Evolutionary conservation across 257 asterid species (phyloP), one percentile per base, ranked within the genome.

Genomic region (Salvia miltiorrhiza): DNA sequence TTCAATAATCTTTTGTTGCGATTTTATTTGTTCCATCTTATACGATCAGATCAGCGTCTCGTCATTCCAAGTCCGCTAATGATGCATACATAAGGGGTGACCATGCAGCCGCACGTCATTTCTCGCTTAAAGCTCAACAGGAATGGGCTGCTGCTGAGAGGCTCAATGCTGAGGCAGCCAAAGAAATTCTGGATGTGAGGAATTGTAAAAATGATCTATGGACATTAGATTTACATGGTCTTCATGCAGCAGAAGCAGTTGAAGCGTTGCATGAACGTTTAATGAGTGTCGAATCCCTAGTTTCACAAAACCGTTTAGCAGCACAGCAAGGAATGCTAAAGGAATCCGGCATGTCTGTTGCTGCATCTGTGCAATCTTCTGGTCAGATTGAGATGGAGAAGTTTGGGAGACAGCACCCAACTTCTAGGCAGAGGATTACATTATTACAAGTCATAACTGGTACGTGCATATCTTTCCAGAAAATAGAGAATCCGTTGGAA

Each of bases 201-300:
- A 93, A 93, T 69, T 20, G 67, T 61, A 71, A 79, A 60, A 93
- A 87, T 79, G 96, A 93, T 76, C 21, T 33, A 23, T 88, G 96
- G 95, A 87, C 88, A 65, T 61, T 93, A 81, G 99, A 93, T 78
- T 83, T 93, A 77, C 99, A 93, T 82, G 99, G 99, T 73, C 95
- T 93, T 72, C 97, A 93, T 76, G 87, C 96, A 41, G 77, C 79
- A 12, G 99, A 93, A 82, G 97, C 99, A 65, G 91, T 93, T 76
- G 77, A 81, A 79, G 97, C 96, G 63, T 67, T 93, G 84, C 78
- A 59, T 73, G 90, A 83, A 59, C 97, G 81, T 64, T 78, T 93
- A 63, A 82, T 40, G 58, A 80, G 64, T 71, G 84, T 87, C 71
- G 99, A 93, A 79, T 74, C 82, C 66, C 67, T 67, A 56, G 73